A percentile compares a stretch with the other conserved stretches of the same genome.
phyloP scores from a whole-genome alignment of 2,329 filamentous ascomycete genomes.

The Ascochyta pisi region DNA sequence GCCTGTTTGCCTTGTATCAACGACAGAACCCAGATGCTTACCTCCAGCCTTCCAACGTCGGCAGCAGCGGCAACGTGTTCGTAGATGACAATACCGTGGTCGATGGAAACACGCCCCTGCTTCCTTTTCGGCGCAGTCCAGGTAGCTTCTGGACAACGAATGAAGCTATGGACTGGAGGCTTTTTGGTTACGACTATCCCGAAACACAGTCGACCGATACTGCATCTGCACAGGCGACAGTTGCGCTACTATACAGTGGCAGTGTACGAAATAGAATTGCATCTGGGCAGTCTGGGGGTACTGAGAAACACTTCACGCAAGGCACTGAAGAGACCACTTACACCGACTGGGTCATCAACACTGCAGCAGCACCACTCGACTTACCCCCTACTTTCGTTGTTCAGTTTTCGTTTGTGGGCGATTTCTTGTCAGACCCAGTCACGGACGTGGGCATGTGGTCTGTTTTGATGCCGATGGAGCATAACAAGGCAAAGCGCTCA shows the following conservation, averaged over 20 bases:
- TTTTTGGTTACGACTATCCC: constrained; percentile 45
- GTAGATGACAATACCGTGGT: constrained; percentile 53
- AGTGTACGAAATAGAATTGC: constrained; percentile 17
- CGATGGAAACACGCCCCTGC: constrained; percentile 55
- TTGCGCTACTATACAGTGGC: constrained; percentile 34
- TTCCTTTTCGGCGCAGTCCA: constrained; percentile 40
- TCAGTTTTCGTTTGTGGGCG: constrained; percentile 28
- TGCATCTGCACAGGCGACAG: constrained; percentile 18
- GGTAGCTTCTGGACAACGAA: constrained; percentile 42
- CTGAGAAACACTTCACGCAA: not conserved
- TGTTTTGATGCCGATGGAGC: constrained; percentile 26
- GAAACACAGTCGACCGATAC: constrained; percentile 42
- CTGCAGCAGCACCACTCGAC: constrained; percentile 4
- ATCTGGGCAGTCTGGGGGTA: not conserved
- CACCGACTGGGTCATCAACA: constrained; percentile 37
- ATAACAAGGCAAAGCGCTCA: constrained; percentile 49
- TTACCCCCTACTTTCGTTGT: constrained; percentile 33
- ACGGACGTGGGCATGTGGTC: constrained; percentile 38
- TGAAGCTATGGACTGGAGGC: constrained; percentile 30
- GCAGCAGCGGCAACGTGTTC: constrained; percentile 34
- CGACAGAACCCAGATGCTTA: constrained; percentile 71
- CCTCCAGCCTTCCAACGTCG: constrained; percentile 57
- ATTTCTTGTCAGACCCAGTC: constrained; percentile 22
- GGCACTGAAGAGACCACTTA: constrained; percentile 19
- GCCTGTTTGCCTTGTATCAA: constrained; percentile 76